Evolutionary conservation across 495 filamentous ascomycete genomes (phyloP).

Genomic region (Penicillium parvum): DNA sequence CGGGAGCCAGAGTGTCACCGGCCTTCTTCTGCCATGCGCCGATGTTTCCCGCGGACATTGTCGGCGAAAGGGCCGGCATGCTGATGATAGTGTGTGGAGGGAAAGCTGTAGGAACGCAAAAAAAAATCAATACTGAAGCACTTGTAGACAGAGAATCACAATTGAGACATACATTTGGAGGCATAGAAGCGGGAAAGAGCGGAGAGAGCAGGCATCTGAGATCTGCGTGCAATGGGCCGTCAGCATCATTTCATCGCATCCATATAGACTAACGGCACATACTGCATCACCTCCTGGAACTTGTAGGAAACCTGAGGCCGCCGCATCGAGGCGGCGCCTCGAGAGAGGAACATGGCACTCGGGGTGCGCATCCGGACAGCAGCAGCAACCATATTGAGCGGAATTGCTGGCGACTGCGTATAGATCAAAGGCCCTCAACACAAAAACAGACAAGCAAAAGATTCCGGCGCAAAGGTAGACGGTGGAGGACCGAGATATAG

Average conservation of each 20-base stretch:
- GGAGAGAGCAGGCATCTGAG: constrained; percentile 51
- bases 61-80: constrained; percentile 98
- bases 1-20: constrained; percentile 81
- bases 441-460: constrained; percentile 19
- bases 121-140: too few relatives aligned
- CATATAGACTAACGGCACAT: constrained; percentile 17
- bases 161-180: constrained; percentile 61
- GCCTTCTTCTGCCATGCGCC: constrained; percentile 96
- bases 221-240: constrained; percentile 26
- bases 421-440: constrained; percentile 28
- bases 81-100: constrained; percentile 90
- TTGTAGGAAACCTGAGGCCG: constrained; percentile 42
- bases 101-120: constrained; percentile 58
- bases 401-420: constrained; percentile 25
- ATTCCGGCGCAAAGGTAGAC: constrained; percentile 16
- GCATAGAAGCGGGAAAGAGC: constrained; percentile 70
- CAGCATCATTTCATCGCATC: constrained; percentile 12
- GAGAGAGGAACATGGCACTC: constrained; percentile 42
- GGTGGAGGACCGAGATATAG: constrained; percentile 24
- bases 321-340: constrained; percentile 40
- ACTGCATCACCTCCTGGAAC: constrained; percentile 43
- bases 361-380: constrained; percentile 47
- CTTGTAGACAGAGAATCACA: too few relatives aligned
- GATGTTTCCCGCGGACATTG: constrained; percentile 96
- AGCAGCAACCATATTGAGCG: constrained; percentile 42